Conservation (phyloP, 129 eudicot species). For the Solidago caesia region DNA sequence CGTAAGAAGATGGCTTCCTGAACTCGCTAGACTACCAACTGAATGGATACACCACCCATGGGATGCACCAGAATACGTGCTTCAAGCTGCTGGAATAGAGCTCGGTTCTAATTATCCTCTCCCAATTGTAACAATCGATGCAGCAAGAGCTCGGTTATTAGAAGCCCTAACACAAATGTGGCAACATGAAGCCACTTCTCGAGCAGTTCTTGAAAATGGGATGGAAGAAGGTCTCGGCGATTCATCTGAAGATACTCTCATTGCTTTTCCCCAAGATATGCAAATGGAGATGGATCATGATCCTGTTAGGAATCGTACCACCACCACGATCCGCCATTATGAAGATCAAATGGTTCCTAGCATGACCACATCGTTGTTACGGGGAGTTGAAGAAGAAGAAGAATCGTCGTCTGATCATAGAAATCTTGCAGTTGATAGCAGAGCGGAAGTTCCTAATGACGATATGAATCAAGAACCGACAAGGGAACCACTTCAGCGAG, state of each 20-base stretch:
- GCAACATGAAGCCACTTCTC: slow-evolving; percentile 76
- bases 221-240: slow-evolving; percentile 96
- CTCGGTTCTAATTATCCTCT: slow-evolving; percentile 93
- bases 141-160: slow-evolving; percentile 70
- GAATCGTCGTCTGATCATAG: slow-evolving; percentile 53
- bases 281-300: slow-evolving; percentile 70
- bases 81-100: slow-evolving; percentile 93
- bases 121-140: slow-evolving; percentile 67
- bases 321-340: slow-evolving; percentile 43
- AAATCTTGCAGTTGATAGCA: slow-evolving; percentile 36
- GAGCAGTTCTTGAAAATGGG: slow-evolving; percentile 76
- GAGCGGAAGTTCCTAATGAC: slow-evolving; percentile 91
- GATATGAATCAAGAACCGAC: slow-evolving; percentile 37
- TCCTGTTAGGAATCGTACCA: slow-evolving; percentile 45
- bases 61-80: slow-evolving; percentile 89
- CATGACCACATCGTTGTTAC: slow-evolving; percentile 62
- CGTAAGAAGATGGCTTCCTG: slow-evolving; percentile 95
- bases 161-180: slow-evolving; percentile 79
- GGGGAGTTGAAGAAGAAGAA: slow-evolving; percentile 63
- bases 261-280: slow-evolving; percentile 79
- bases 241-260: slow-evolving; percentile 66
- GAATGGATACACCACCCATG: slow-evolving; percentile 99
- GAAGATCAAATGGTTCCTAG: slow-evolving; percentile 99
- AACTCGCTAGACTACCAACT: slow-evolving; percentile 86
- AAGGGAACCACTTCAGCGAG: slow-evolving; percentile 28